Conservation (phyloP, 1,284 basidiomycete species). For the Ceratobasidium sp. region DNA sequence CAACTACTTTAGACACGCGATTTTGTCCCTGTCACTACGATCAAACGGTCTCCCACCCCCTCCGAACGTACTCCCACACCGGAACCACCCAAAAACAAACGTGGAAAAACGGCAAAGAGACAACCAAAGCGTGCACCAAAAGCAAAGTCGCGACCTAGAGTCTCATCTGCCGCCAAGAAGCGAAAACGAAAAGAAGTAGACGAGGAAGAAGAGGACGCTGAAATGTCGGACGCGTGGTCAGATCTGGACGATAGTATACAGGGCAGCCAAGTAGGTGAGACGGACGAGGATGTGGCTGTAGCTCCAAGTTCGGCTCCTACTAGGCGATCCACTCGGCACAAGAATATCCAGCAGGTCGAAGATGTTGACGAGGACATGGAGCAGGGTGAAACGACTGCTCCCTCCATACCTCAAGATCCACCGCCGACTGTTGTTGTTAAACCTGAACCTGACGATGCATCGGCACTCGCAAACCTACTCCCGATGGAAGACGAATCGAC, state of each 20-base stretch:
- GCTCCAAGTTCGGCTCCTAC: constrained; percentile 33
- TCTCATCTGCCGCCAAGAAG: constrained; percentile 33
- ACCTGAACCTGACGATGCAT: constrained; percentile 43
- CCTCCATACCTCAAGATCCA: not conserved
- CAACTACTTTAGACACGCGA: constrained; percentile 12
- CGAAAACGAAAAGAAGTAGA: constrained; percentile 14
- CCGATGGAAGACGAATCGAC: constrained; percentile 42
- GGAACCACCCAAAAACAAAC: constrained; percentile 20
- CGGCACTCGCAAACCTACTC: constrained; percentile 30
- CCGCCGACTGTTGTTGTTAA: constrained; percentile 24
- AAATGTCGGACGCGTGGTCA: constrained; percentile 40
- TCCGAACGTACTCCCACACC: constrained; percentile 11
- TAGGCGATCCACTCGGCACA: constrained; percentile 32
- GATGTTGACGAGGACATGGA: constrained; percentile 25
- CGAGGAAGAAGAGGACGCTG: constrained; percentile 35
- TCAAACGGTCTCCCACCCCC: not conserved
- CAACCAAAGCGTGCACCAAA: constrained; percentile 32
- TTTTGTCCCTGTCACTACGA: constrained; percentile 29
- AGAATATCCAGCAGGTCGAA: constrained; percentile 7
- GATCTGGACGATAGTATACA: constrained; percentile 15
- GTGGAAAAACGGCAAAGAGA: constrained; percentile 10
- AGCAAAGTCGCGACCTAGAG: constrained; percentile 12
- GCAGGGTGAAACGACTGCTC: not conserved
- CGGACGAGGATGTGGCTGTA: not conserved
- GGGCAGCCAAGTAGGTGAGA: constrained; percentile 3